phyloP scores from a whole-genome alignment of 148 eudicot genomes.

The Vaccinium myrtillus region DNA sequence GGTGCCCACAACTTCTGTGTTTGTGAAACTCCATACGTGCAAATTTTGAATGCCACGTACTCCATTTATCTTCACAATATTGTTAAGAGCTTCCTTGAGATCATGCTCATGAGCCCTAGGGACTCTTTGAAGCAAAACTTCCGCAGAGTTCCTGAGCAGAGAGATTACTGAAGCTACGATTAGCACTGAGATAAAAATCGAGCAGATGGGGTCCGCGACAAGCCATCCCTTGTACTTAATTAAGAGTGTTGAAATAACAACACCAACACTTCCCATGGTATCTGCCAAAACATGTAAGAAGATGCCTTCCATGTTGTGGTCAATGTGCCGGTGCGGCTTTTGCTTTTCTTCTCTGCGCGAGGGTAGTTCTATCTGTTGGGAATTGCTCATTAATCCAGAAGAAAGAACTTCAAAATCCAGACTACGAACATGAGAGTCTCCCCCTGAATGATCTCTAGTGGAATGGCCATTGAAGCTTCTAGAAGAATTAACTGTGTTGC shows the following conservation, averaged over 20 bases:
- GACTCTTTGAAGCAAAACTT: conserved; percentile 80
- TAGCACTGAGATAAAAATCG: conserved; percentile 82
- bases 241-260: conserved; percentile 81
- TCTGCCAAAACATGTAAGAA: conserved; percentile 97
- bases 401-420: conserved; percentile 19
- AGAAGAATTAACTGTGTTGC: conserved; percentile 4
- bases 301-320: conserved; percentile 99
- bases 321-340: conserved; percentile 56
- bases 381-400: conserved; percentile 6
- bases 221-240: conserved; percentile 95
- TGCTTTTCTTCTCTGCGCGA: conserved; percentile 17
- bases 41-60: conserved; percentile 67
- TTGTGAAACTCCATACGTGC: conserved; percentile 91
- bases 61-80: conserved; percentile 68
- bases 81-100: conserved; percentile 53
- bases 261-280: conserved; percentile 98
- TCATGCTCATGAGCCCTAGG: conserved; percentile 77
- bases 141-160: conserved; percentile 85
- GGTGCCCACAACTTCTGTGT: conserved; percentile 75
- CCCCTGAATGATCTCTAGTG: background rate
- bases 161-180: conserved; percentile 91
- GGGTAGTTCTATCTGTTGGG: background rate
- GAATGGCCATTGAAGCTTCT: background rate
- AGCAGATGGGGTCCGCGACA: conserved; percentile 92
- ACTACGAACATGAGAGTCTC: conserved; percentile 14